Evolutionary conservation across 1,284 basidiomycete species (phyloP), one percentile per base, ranked within the genome.

Genomic region (Stereum hirsutum): DNA sequence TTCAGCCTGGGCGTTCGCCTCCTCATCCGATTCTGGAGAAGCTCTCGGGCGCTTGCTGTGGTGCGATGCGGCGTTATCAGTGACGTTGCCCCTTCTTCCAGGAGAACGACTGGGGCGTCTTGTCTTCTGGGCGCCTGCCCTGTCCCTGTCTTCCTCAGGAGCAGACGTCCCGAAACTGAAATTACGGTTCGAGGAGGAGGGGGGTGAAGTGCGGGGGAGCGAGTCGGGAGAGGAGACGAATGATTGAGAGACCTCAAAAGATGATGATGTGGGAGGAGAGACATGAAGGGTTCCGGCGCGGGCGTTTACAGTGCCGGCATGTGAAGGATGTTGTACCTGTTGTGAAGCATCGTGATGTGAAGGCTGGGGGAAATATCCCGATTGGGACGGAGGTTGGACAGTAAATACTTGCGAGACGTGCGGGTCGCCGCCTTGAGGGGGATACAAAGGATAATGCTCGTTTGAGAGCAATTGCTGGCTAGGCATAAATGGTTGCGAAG

Each of bases 51-150:
- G 31, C 32, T 48, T 51, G 14, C 23, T 38, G 4, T 38, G 36
- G 12, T 11, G 15, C 15, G 33, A 11, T 10, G 11, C 15, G 11
- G 10, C 33, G 10, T 11, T 43, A 54, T 36, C 39, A n/a, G 47
- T 23, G 36, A 10, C 39, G 17, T 27, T 37, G 50, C 31, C 44
- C 32, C 37, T 45, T 46, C 46, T 38, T 21, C 59, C 63, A 38
- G 68, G 26, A 78, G 62, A 38, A 11, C 36, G 51, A 69, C 74
- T 40, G 58, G 60, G 61, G 65, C 63, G 8, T 66, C 58, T 48
- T 73, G 44, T 2, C 50, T 45, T 25, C 49, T 52, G 44, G 45
- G 30, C 12, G 25, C 15, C 21, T 36, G 31, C 39, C 8, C 8
- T n/a, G 33, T 35, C 17, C 33, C 8, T 11, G n/a, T 39, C 14